Evolutionary conservation across 371 early-diverging fungal genomes (phyloP), one percentile per base, ranked within the genome.

Genomic region (Syncephalis plumigaleata): DNA sequence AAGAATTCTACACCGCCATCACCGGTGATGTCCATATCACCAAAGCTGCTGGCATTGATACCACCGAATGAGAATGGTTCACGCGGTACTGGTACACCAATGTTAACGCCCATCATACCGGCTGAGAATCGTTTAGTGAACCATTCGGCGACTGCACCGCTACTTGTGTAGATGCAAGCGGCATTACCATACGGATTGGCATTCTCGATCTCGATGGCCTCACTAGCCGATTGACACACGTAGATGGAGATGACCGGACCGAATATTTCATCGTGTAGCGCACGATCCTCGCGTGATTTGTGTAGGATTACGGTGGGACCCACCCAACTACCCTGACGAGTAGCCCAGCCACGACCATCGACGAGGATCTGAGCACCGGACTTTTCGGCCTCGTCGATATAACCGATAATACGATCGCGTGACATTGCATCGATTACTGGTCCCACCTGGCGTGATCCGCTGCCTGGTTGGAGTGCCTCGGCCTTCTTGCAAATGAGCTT

Each of bases 21-120:
- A 18, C 84, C 83, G 9, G 83, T 82, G 39, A 82, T 82, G 46
- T 82, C 83, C 18, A 58, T 55, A 50, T 66, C 61, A 18, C 84
- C 83, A 49, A 83, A 82, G 26, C 66, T 63, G 36, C 68, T 68
- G 45, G 58, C 57, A 47, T 75, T 70, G 53, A 70, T 75, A 9
- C 83, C 83, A 18, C 83, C 83, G 58, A 82, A 82, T 22, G 81
- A 79, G 50, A 82, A 82, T 31, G 82, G 82, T 52, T 82, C 82
- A 17, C 81, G 55, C 9, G 73, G 73, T 24, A 74, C 71, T 1
- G 82, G 81, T 24, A 81, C 82, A 13, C 82, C 82, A 50, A 82
- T 71, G 52, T 82, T 82, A 51, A 83, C 75, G 17, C 82, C 83
- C 9, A 77, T 55, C 82, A 82, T 82, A 13, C 75, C 83, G 1